Percentiles rank a stretch among this genome's conserved stretches.
These are phyloP conservation scores for Colletotrichum coccodes DNA, from an alignment of 2,329 filamentous ascomycete species.

Conservation along the genomic window DNA sequence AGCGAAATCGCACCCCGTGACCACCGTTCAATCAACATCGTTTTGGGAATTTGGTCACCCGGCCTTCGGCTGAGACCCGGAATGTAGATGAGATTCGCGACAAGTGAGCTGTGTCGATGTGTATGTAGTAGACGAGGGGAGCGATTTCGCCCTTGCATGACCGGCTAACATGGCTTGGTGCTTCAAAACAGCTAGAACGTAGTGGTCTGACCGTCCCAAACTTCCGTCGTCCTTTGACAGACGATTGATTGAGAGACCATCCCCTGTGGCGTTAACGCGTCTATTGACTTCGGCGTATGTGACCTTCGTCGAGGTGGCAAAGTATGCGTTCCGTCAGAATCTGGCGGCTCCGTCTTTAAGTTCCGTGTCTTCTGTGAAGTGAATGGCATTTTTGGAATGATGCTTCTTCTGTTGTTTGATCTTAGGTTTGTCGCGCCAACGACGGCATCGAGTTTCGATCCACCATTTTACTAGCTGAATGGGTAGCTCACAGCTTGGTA, in stretches of 20 bases:
- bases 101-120: neutral
- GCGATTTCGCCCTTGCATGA: conserved; percentile 19
- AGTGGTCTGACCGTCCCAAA: conserved; percentile 5
- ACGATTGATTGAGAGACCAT: neutral
- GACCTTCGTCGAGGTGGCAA: conserved; percentile 4
- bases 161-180: conserved; percentile 20
- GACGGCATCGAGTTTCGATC: neutral
- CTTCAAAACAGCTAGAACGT: conserved; percentile 22
- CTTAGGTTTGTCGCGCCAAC: neutral
- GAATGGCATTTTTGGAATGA: neutral
- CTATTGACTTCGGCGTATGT: neutral
- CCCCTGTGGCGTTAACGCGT: neutral
- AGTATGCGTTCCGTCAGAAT: neutral
- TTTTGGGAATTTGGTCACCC: neutral
- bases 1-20: conserved; percentile 4
- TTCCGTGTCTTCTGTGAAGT: neutral
- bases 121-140: neutral
- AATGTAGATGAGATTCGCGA: neutral
- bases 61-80: neutral
- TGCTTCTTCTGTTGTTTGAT: neutral
- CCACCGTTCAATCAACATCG: conserved; percentile 1
- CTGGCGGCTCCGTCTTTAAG: neutral
- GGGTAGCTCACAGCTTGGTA: neutral
- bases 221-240: conserved; percentile 3
- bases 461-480: neutral